phyloP scores from a whole-genome alignment of 768 basidiomycete genomes.

The Leccinum sublutescens region DNA sequence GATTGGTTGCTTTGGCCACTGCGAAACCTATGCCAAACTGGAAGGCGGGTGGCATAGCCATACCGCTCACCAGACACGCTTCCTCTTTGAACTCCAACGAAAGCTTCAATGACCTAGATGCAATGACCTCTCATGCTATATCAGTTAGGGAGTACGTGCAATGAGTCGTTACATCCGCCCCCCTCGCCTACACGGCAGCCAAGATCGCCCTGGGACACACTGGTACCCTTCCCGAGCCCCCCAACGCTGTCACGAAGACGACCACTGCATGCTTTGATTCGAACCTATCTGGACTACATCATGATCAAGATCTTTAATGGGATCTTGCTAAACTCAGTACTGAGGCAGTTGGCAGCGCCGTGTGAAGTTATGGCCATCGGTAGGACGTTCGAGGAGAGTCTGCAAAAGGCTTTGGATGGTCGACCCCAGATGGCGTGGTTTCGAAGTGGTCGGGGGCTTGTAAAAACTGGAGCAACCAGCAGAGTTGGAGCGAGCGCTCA shows the following conservation, averaged over 20 bases:
- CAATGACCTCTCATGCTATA: too few relatives aligned
- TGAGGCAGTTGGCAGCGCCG: conserved; percentile 94
- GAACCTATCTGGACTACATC: conserved; percentile 95
- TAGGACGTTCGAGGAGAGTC: conserved; percentile 95
- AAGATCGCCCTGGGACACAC: conserved; percentile 98
- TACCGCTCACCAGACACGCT: too few relatives aligned
- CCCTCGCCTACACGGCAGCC: conserved; percentile 97
- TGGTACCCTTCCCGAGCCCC: conserved; percentile 77
- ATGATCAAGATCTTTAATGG: conserved; percentile 99
- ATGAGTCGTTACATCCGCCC: conserved; percentile 29
- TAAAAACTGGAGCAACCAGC: conserved; percentile 71
- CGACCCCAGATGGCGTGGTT: conserved; percentile 94
- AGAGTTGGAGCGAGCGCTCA: conserved; percentile 73
- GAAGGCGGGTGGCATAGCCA: too few relatives aligned
- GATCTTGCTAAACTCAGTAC: conserved; percentile 96
- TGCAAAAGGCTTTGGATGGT: conserved; percentile 99
- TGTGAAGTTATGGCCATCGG: conserved; percentile 99
- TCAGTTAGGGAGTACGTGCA: too few relatives aligned
- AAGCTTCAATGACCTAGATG: too few relatives aligned
- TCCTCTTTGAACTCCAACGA: too few relatives aligned
- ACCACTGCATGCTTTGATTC: conserved; percentile 96
- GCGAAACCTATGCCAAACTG: too few relatives aligned
- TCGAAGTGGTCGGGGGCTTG: conserved; percentile 89
- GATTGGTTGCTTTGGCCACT: conserved; percentile 45
- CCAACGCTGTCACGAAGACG: conserved; percentile 98